A percentile compares a stretch with the other conserved stretches of the same genome.
These are phyloP conservation scores for Trypanosoma platydactyli DNA, from an alignment of 208 protist species.

Conservation along the genomic window DNA sequence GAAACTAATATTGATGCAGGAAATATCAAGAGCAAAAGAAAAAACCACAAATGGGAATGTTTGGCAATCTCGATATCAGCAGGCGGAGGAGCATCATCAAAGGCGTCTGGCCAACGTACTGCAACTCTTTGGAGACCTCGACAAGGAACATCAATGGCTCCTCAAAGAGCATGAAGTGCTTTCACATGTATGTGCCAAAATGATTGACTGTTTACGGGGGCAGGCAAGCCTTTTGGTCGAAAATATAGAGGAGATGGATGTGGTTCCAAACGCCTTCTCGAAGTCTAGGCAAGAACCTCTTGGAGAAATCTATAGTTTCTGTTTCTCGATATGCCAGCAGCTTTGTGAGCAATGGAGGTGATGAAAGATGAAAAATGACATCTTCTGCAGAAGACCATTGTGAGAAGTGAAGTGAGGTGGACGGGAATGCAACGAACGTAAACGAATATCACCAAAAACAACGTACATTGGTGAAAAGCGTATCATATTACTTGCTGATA, in stretches of 20 bases:
- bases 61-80: not conserved
- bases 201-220: not conserved
- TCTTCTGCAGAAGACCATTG: too few species aligned
- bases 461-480: too few species aligned
- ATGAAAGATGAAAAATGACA: too few species aligned
- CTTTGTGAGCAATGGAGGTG: too few species aligned
- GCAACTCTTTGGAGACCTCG: not conserved
- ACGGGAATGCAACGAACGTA: too few species aligned
- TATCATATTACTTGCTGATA: too few species aligned
- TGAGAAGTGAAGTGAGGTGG: too few species aligned
- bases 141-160: not conserved
- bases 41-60: not conserved
- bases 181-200: not conserved
- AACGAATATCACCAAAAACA: too few species aligned
- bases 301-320: slow-evolving; percentile 21
- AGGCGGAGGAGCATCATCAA: too few species aligned
- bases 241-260: slow-evolving; percentile 6
- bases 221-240: not conserved
- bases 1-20: not conserved
- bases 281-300: slow-evolving; percentile 15
- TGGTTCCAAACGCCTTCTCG: not conserved
- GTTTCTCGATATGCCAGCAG: slow-evolving; percentile 2
- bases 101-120: not conserved
- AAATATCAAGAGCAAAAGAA: not conserved
- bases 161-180: slow-evolving; percentile 5